A percentile compares a stretch with the other conserved stretches of the same genome.
Evolutionary conservation across 192 early-diverging fungal species (phyloP).

Genomic region (Coemansia sp.): DNA sequence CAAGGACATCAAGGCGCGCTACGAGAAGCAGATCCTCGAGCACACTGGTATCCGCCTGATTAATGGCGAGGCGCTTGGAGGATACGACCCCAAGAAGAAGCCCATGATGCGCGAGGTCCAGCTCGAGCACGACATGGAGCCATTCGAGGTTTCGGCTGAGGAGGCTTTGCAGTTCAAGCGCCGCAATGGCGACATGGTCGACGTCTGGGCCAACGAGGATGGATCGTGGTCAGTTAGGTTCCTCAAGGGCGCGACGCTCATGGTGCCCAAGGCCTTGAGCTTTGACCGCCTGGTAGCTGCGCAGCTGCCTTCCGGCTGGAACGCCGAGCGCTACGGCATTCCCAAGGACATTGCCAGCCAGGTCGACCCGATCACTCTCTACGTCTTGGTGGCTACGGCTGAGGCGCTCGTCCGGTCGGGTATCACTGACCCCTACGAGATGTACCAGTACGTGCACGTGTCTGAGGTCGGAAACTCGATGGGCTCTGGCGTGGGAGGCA

Average conservation of each 20-base stretch:
- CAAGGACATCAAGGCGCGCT: slow-evolving; percentile 82
- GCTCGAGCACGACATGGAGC: slow-evolving; percentile 81
- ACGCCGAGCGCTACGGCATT: slow-evolving; percentile 86
- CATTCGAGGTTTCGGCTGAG: slow-evolving; percentile 82
- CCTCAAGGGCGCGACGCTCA: slow-evolving; percentile 81
- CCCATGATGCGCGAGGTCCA: slow-evolving; percentile 86
- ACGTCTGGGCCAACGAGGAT: slow-evolving; percentile 47
- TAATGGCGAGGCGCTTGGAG: slow-evolving; percentile 57
- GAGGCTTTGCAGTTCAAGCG: slow-evolving; percentile 85
- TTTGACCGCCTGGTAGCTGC: slow-evolving; percentile 88
- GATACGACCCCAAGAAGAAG: slow-evolving; percentile 71
- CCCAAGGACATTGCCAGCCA: slow-evolving; percentile 87
- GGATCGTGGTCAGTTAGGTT: slow-evolving; percentile 78
- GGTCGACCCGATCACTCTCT: slow-evolving; percentile 90
- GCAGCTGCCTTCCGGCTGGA: slow-evolving; percentile 94
- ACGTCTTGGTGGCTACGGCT: slow-evolving; percentile 83
- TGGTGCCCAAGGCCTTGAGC: slow-evolving; percentile 90
- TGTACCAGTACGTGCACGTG: slow-evolving; percentile 94
- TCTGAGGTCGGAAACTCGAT: slow-evolving; percentile 87
- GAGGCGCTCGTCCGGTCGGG: slow-evolving; percentile 89
- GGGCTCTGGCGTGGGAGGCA: slow-evolving; percentile 90
- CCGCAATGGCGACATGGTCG: slow-evolving; percentile 75
- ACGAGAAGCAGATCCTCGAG: slow-evolving; percentile 85
- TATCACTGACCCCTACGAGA: slow-evolving; percentile 96
- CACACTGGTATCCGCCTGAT: slow-evolving; percentile 75